These are phyloP conservation scores for Penicillium salamii DNA, from an alignment of 495 filamentous ascomycete genomes.

Conservation along the genomic window DNA sequence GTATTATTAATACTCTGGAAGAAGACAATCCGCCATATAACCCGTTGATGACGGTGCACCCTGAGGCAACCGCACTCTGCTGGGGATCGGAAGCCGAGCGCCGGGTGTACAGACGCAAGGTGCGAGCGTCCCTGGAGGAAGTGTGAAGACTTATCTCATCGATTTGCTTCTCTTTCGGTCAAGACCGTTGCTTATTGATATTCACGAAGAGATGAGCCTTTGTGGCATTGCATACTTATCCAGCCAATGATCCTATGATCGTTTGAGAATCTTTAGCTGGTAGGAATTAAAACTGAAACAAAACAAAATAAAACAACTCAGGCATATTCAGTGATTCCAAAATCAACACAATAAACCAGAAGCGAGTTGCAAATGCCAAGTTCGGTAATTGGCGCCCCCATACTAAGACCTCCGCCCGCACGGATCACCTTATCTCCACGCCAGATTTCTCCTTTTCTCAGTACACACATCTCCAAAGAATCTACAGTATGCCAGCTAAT, in stretches of 20 bases:
- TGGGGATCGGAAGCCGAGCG: conserved; percentile 81
- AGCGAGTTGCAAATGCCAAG: not conserved
- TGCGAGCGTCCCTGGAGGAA: conserved; percentile 44
- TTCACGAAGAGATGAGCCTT: no score
- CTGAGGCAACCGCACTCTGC: conserved; percentile 79
- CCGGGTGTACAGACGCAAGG: conserved; percentile 76
- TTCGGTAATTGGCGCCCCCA: not conserved
- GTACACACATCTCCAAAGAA: not conserved
- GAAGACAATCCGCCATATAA: conserved; percentile 87
- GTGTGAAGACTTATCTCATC: not conserved
- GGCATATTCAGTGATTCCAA: no score
- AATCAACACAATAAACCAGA: no score
- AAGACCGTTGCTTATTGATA: no score
- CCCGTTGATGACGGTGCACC: conserved; percentile 82
- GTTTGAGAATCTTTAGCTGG: no score
- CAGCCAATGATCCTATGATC: no score
- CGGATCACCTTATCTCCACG: conserved; percentile 16
- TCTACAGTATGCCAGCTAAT: conserved; percentile 32
- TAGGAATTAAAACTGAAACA: no score
- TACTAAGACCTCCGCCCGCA: conserved; percentile 15
- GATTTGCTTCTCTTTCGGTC: no score
- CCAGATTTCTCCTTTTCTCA: conserved; percentile 16
- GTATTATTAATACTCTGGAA: conserved; percentile 78
- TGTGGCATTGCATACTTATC: not conserved
- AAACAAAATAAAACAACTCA: no score